phyloP scores from a whole-genome alignment of 2,329 filamentous ascomycete genomes.

The Fusarium redolens region DNA sequence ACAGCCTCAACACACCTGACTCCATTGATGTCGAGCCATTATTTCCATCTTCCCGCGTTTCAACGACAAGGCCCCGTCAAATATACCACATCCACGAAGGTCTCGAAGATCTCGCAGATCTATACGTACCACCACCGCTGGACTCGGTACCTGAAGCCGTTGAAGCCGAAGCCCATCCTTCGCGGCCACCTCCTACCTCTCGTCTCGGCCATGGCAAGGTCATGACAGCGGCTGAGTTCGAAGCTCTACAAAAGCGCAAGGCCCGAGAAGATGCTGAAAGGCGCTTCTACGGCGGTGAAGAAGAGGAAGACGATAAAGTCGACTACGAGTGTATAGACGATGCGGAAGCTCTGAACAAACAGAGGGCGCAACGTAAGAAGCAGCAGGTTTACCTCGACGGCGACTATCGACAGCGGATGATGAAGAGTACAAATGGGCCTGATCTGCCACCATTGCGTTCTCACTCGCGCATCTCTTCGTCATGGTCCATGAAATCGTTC shows the following conservation, averaged over 20 bases:
- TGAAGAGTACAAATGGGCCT: slow-evolving; percentile 24
- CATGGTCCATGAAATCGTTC: slow-evolving; percentile 17
- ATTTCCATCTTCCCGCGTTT: not conserved
- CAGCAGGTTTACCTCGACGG: slow-evolving; percentile 21
- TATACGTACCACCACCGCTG: not conserved
- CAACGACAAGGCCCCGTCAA: not conserved
- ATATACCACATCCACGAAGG: slow-evolving; percentile 9
- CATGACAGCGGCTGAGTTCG: slow-evolving; percentile 25
- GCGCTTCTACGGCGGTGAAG: slow-evolving; percentile 1
- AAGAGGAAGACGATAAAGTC: slow-evolving; percentile 17
- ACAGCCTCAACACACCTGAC: slow-evolving; percentile 3
- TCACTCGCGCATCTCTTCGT: slow-evolving; percentile 5
- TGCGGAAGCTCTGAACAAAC: not conserved
- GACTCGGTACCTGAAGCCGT: not conserved
- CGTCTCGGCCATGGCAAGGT: not conserved
- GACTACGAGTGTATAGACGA: slow-evolving; percentile 21
- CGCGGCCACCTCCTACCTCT: not conserved
- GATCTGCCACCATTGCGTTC: not conserved
- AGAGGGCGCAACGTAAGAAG: slow-evolving; percentile 10
- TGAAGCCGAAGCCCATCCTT: not conserved
- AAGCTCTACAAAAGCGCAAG: slow-evolving; percentile 4
- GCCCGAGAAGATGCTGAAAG: not conserved
- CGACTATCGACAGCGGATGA: slow-evolving; percentile 23
- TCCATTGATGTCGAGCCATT: slow-evolving; percentile 4
- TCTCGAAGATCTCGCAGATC: not conserved